Base-by-base conservation (phyloP, 257 asterid genomes). In the Lycium barbarum region DNA sequence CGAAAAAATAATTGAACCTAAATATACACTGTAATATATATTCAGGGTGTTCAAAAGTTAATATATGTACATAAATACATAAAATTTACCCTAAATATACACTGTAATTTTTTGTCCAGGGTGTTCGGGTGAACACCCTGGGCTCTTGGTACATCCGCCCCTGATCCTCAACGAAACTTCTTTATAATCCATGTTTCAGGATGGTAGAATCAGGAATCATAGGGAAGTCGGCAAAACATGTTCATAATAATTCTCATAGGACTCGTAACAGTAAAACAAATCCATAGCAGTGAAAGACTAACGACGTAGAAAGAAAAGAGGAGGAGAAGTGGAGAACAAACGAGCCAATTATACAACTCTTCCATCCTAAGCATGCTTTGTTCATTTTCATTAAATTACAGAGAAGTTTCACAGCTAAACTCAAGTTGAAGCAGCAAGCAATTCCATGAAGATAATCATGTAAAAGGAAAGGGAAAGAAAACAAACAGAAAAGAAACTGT, bases 361-460 rank as follows among this genome's bases (percentile, higher is more conserved):
- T 74, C 81, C 81, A 74, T 74, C 81, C 81, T 20, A 49, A 47
- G 81, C 40, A 74, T 74, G 20, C 43, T 47, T 47, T 74, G 61
- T 47, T 74, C 43, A 74, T 73, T 73, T 68, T 73, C 38, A 1
- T 73, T 12, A 14, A 47, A 73, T 73, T n/a, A 73, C 59, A 73
- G 61, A 47, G 35, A 20, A 73, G 10, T 45, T 45, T 73, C 80
- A 47, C 59, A 20, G 47, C 33, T 45, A 26, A 22, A 74, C 62
- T 49, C 43, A 47, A 22, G 63, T 7, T 76, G 63, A 51, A 51
- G 47, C 63, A 22, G 1, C 62, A 51, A 51, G 63, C 45, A 51
- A 51, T 76, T 74, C 51, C 63, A 3, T 76, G 22, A 76, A 49
- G 63, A 53, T 76, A 76, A 76, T 22, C 62, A 51, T 6, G 81